Evolutionary conservation across 495 filamentous ascomycete species (phyloP).

Genomic region (Aspergillus olivimuriae): DNA sequence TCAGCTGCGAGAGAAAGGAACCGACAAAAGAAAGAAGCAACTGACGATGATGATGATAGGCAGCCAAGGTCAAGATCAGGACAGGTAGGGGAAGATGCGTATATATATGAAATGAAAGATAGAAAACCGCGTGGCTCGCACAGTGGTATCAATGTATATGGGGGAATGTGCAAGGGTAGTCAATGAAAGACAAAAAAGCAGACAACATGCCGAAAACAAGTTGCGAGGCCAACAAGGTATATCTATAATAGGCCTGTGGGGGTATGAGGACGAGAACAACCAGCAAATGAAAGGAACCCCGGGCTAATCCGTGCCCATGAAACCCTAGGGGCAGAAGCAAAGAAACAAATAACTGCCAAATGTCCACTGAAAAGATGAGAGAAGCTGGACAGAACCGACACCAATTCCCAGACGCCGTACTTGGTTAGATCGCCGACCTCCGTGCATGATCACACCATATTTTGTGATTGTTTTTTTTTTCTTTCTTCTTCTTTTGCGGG

Average conservation of each 20-base stretch:
- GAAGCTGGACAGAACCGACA: slow-evolving; percentile 23
- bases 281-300: slow-evolving; percentile 19
- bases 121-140: slow-evolving; percentile 32
- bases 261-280: slow-evolving; percentile 32
- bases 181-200: slow-evolving; percentile 21
- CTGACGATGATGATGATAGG: slow-evolving; percentile 8
- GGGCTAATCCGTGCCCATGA: slow-evolving; percentile 14
- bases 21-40: slow-evolving; percentile 18
- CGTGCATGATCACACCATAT: slow-evolving; percentile 23
- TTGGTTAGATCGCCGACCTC: slow-evolving; percentile 23
- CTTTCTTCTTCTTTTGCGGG: too few species aligned
- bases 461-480: slow-evolving; percentile 4
- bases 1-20: slow-evolving; percentile 12
- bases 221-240: slow-evolving; percentile 32
- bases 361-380: slow-evolving; percentile 14
- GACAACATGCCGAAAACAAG: slow-evolving; percentile 23
- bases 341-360: slow-evolving; percentile 19
- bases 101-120: slow-evolving; percentile 20
- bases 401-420: slow-evolving; percentile 35
- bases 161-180: slow-evolving; percentile 23
- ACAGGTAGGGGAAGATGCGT: slow-evolving; percentile 13
- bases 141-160: slow-evolving; percentile 28
- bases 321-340: slow-evolving; percentile 11
- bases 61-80: slow-evolving; percentile 10
- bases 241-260: slow-evolving; percentile 38